These are phyloP conservation scores for Hemileccinum rubropunctum DNA, from an alignment of 768 basidiomycete species.

Conservation along the genomic window DNA sequence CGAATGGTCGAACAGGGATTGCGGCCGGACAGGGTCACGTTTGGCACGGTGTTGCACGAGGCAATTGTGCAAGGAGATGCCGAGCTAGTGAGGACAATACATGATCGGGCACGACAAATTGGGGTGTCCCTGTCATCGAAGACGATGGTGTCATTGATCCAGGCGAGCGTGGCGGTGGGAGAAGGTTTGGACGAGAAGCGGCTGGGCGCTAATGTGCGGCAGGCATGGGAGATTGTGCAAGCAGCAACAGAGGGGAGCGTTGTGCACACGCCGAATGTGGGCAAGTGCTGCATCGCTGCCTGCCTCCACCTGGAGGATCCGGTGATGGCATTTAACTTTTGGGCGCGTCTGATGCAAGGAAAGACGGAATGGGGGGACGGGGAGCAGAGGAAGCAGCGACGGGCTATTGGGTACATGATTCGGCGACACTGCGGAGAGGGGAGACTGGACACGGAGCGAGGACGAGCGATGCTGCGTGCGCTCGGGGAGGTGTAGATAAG, in stretches of 20 bases:
- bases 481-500: slow-evolving; percentile 16
- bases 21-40: slow-evolving; percentile 51
- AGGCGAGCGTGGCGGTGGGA: slow-evolving; percentile 33
- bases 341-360: slow-evolving; percentile 45
- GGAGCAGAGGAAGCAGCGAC: slow-evolving; percentile 44
- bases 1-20: slow-evolving; percentile 50
- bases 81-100: slow-evolving; percentile 43
- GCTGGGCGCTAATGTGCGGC: slow-evolving; percentile 36
- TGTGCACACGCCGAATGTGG: slow-evolving; percentile 45
- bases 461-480: slow-evolving; percentile 19
- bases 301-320: slow-evolving; percentile 51
- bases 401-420: slow-evolving; percentile 38
- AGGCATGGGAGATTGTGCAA: slow-evolving; percentile 42
- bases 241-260: slow-evolving; percentile 34
- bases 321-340: slow-evolving; percentile 57
- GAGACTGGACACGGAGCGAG: slow-evolving; percentile 19
- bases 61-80: slow-evolving; percentile 47
- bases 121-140: slow-evolving; percentile 44
- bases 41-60: slow-evolving; percentile 61
- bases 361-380: slow-evolving; percentile 48
- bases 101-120: slow-evolving; percentile 37
- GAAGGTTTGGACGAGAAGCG: slow-evolving; percentile 25
- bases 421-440: slow-evolving; percentile 26
- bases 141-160: slow-evolving; percentile 49
- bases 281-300: slow-evolving; percentile 47